Base-by-base conservation (phyloP, 345 rosid species). In the Trapa incisa region DNA sequence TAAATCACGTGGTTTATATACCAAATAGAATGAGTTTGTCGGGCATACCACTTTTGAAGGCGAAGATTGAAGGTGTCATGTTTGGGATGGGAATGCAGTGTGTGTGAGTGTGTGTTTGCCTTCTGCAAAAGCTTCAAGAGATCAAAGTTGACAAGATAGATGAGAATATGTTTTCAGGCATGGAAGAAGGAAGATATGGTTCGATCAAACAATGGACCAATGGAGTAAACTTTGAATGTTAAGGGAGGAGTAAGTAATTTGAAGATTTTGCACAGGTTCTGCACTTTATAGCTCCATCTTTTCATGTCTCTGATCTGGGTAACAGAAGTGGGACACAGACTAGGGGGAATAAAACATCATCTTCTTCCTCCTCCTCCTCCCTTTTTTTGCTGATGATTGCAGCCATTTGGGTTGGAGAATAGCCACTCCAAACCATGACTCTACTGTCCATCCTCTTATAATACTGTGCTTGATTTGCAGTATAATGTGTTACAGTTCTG, bases 221-320 rank as follows among this genome's bases (percentile, higher is more conserved):
- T 58, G 63, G 32, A 58, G 63, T 58, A 13, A 33, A 32, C 35
- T 35, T 47, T 16, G 37, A 17, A 65, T 41, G 35, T 16, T 17
- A 35, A 64, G 29, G 42, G 12, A 14, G 9, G n/a, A 39, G 4
- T 38, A 58, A 65, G 50, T 65, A 66, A 71, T 69, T 41, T 41
- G 67, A 65, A 22, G 29, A 22, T 22, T 70, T 70, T 76, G 80
- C 72, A 73, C 80, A 79, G 80, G 75, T 74, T 7, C 71, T 73
- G 73, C 80, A 78, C 82, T 84, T 68, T 72, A 39, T 65, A 61
- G 84, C 78, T 84, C 85, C 88, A 82, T 82, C 80, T 73, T 72
- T 78, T 82, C 82, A 64, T 82, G 91, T 81, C 83, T 22, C 77
- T 70, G 63, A 37, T 69, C 58, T 65, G 71, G 78, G 36, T 64